phyloP scores from a whole-genome alignment of 139 green algal species.

The Chlorella vulgaris region DNA sequence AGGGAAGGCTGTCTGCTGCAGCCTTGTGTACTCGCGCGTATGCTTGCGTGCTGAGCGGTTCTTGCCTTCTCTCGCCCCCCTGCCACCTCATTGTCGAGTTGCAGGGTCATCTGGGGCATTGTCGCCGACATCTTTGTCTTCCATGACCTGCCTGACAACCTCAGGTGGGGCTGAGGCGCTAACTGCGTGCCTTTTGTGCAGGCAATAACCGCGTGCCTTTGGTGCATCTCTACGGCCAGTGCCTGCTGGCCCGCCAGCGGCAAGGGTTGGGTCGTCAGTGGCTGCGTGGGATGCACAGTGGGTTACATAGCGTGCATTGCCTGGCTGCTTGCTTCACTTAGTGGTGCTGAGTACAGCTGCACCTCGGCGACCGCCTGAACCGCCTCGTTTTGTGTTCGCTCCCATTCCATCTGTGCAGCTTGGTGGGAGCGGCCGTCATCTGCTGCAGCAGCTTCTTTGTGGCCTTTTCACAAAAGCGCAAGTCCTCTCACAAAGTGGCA shows the following conservation, averaged over 20 bases:
- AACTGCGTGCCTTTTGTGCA: background rate
- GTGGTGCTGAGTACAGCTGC: background rate
- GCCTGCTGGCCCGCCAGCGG: too few relatives aligned
- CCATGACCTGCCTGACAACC: background rate
- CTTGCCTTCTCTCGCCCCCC: background rate
- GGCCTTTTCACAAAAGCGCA: constrained; percentile 1
- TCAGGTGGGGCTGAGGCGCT: constrained; percentile 8
- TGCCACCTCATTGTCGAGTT: background rate
- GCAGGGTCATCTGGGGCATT: constrained; percentile 44
- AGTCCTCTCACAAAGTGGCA: background rate
- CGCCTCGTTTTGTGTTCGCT: too few relatives aligned
- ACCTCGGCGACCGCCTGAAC: too few relatives aligned
- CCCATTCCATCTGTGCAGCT: background rate
- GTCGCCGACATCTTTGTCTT: constrained; percentile 26
- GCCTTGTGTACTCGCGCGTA: too few relatives aligned
- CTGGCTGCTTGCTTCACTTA: background rate
- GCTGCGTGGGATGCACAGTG: too few relatives aligned
- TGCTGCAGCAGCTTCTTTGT: constrained; percentile 23
- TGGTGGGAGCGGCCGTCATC: constrained; percentile 27
- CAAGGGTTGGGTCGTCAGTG: too few relatives aligned
- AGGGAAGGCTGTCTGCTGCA: too few relatives aligned
- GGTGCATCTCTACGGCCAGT: too few relatives aligned
- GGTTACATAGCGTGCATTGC: too few relatives aligned
- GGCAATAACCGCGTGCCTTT: background rate
- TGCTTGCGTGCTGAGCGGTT: too few relatives aligned